Conservation (phyloP, 805 yeast species). For the Candida rishiriensis region DNA sequence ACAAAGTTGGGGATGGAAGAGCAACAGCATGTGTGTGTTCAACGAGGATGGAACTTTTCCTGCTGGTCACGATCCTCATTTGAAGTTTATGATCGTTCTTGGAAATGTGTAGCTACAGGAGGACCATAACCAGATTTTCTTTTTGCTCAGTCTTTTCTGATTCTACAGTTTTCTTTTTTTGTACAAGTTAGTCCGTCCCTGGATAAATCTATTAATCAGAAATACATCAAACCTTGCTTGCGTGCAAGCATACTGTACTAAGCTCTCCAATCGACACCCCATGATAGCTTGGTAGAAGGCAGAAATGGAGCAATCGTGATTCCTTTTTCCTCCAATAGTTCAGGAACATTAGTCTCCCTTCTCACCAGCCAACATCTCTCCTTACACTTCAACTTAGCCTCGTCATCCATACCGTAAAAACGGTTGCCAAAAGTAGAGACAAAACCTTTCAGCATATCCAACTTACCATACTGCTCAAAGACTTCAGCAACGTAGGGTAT, state of each 20-base stretch:
- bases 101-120: slow-evolving; percentile 37
- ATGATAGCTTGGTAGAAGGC: slow-evolving; percentile 70
- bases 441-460: slow-evolving; percentile 67
- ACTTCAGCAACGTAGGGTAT: slow-evolving; percentile 82
- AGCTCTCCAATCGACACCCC: slow-evolving; percentile 68
- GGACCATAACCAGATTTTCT: background rate
- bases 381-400: slow-evolving; percentile 37
- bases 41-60: slow-evolving; percentile 44
- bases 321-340: slow-evolving; percentile 41
- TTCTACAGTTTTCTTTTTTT: too few relatives aligned
- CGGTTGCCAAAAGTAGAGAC: slow-evolving; percentile 68
- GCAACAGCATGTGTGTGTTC: slow-evolving; percentile 48
- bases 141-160: too few relatives aligned
- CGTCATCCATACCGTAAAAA: slow-evolving; percentile 58
- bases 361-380: slow-evolving; percentile 54
- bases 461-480: slow-evolving; percentile 60
- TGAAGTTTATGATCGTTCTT: slow-evolving; percentile 46
- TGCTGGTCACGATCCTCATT: slow-evolving; percentile 38
- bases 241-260: background rate
- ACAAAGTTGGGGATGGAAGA: slow-evolving; percentile 63
- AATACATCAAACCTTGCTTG: background rate
- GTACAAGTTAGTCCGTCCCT: too few relatives aligned
- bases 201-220: too few relatives aligned
- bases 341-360: slow-evolving; percentile 55
- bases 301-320: slow-evolving; percentile 75